Evolutionary conservation across 768 basidiomycete species (phyloP), one percentile per base, ranked within the genome.

Genomic region (Amyloporia xantha): DNA sequence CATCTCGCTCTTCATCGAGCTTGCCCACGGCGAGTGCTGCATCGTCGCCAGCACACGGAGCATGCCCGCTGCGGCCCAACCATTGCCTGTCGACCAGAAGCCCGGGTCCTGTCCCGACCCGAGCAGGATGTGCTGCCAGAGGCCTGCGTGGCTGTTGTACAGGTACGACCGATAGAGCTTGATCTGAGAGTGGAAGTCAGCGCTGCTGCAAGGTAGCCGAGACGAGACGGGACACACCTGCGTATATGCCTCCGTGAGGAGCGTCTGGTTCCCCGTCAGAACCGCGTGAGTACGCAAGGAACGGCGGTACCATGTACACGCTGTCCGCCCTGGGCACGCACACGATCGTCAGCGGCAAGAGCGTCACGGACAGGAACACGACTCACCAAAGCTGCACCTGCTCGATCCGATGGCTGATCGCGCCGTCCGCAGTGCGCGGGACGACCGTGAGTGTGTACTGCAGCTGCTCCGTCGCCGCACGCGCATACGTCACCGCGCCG

Each of bases 51-150:
- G 70, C 2, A 93, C 91, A 5, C 91, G 82, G 9, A 89, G 69
- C 76, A 91, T 91, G 1, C 92, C 91, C 15, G 81, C 85, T 0
- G 89, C 88, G 0, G 86, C 92, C 92, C 92, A 95, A 2, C 71
- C 91, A 49, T 93, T 92, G 0, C 91, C n/a, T 3, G 90, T 90
- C 1, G 85, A 78, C 89, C 88, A 93, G 58, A 86, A 82, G 0
- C 88, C 87, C 3, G 66, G 56, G 55, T 93, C 90, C 19, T 65
- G 73, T 21, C 66, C 69, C 7, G 47, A 28, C 9, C 88, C 90
- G 3, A 87, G 63, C 0, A 77, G 62, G 44, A 93, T 76, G 59
- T 94, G 92, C 60, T 74, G 77, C 89, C 90, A 92, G 23, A 91
- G 60, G n/a, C 76, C 73, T 10, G 67, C 60, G 0, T 77, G 72